Base-by-base conservation (phyloP, 2,329 filamentous ascomycete genomes). In the Fusarium nematophilum region DNA sequence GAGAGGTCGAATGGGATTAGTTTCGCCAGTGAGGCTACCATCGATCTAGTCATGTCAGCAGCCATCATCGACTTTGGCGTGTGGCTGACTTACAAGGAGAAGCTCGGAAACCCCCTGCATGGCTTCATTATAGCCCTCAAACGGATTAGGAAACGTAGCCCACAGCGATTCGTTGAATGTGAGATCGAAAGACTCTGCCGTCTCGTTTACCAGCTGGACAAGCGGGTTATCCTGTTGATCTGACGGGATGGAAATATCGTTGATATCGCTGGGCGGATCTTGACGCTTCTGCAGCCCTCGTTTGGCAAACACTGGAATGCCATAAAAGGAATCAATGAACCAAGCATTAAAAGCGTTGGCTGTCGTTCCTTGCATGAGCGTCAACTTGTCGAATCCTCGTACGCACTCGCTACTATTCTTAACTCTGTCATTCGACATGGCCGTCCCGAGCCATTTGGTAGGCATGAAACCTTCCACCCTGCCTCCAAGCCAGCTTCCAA, bases 101-200 rank as follows among this genome's bases (percentile, higher is more conserved):
- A 73, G 60, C 11, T 72, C 68, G 1, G 62, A 54, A 1, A 71
- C 53, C 0, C 51, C 56, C 4, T 54, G 29, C 70, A 73, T 73
- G 9, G 56, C 64, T 1, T 66, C 39, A 9, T 68, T 72, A 14
- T 69, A 71, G 21, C 65, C 48, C 29, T 63, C 45, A 17, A 75
- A 75, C 0, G 73, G 72, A 13, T 75, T 75, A 1, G 73, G 72
- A n/a, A 66, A 65, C 0, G 57, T 68, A 5, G 68, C 56, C 65
- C 72, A 74, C 8, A 71, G n/a, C 1, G 70, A 71, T 33, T 72
- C 53, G n/a, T 71, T 70, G 27, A 74, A 67, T 1, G 64, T 72
- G 33, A 67, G 50, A 3, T 64, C 63, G 42, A 74, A 74, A 6
- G 40, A 47, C 3, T 26, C n/a, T 1, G 68, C 62, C 3, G 67